Evolutionary conservation across 1,284 basidiomycete species (phyloP).

Genomic region (Malassezia arunalokei): DNA sequence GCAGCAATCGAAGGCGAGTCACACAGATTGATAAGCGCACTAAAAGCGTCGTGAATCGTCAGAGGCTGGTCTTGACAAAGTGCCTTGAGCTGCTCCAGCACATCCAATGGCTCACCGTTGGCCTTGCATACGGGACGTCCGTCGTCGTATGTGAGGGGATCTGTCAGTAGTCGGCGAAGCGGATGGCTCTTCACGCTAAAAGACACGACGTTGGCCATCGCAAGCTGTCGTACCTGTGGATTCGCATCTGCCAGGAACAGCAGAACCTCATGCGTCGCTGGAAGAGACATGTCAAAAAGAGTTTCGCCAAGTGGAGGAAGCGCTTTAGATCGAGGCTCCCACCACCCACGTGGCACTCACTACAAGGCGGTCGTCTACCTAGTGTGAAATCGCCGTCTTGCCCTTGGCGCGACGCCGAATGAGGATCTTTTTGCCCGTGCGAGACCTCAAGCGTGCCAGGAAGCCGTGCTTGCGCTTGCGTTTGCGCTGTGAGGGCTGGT

Average conservation of each 20-base stretch:
- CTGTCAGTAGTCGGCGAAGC: conserved; percentile 28
- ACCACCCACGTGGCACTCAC: no score
- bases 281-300: conserved; percentile 3
- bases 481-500: conserved; percentile 76
- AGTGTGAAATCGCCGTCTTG: conserved; percentile 24
- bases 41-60: conserved; percentile 87
- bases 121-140: conserved; percentile 24
- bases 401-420: conserved; percentile 32
- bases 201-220: conserved; percentile 64
- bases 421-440: conserved; percentile 58
- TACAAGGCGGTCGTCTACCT: background rate
- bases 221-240: conserved; percentile 72
- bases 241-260: conserved; percentile 76
- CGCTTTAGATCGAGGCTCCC: background rate
- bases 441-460: conserved; percentile 57
- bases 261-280: conserved; percentile 55
- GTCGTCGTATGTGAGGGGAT: conserved; percentile 28
- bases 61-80: conserved; percentile 67
- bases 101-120: conserved; percentile 36
- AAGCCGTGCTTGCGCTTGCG: conserved; percentile 81
- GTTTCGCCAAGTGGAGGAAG: background rate
- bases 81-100: conserved; percentile 59
- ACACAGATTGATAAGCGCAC: conserved; percentile 83
- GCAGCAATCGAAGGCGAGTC: conserved; percentile 64
- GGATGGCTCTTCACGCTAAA: conserved; percentile 33